Evolutionary conservation across 805 yeast genomes (phyloP), one percentile per base, ranked within the genome.

Genomic region (Candida bentonensis): DNA sequence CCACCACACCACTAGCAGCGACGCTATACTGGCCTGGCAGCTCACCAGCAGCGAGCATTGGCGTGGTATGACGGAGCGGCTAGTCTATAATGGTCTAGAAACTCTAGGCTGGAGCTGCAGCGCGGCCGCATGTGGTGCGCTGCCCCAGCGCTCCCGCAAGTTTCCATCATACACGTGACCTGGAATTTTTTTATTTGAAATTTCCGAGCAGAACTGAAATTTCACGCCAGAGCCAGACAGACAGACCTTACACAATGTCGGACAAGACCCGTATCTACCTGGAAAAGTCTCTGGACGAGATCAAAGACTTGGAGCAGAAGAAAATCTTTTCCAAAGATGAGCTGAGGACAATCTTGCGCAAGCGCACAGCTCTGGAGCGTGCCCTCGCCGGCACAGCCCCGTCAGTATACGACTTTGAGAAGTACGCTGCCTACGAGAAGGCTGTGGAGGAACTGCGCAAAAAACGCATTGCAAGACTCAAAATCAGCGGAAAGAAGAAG

Each of bases 301-400:
- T 92, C 44, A 89, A 88, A 55, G 98, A 89, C 55, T 72, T 92
- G 26, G 78, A 80, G 47, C 74, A 74, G 46, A 81, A 84, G 55
- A 87, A 87, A 2, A 68, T 92, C 3, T 92, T 92, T 61, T 80
- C 78, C 36, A 82, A 82, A 53, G 74, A 74, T 52, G 98, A 92
- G 63, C 77, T 87, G 51, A 78, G 80, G 34, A 71, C 73, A 67
- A 81, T 92, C 44, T 85, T 89, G 86, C 79, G 92, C 64, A 76
- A 87, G 58, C 74, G 98, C 65, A 89, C 96, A 0, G 96, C 88
- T 63, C 92, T 87, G 55, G 99, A 92, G 63, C 66, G 95, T 46
- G 74, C 92, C 44, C 74, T 75, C 40, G 84, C 94, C 39, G 72
- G 97, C 61, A 94, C 92, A 1, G 76, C 88, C 11, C 78, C 73